Conservation (phyloP, 305 asterid genomes). For the Fraxinus dipetala region DNA sequence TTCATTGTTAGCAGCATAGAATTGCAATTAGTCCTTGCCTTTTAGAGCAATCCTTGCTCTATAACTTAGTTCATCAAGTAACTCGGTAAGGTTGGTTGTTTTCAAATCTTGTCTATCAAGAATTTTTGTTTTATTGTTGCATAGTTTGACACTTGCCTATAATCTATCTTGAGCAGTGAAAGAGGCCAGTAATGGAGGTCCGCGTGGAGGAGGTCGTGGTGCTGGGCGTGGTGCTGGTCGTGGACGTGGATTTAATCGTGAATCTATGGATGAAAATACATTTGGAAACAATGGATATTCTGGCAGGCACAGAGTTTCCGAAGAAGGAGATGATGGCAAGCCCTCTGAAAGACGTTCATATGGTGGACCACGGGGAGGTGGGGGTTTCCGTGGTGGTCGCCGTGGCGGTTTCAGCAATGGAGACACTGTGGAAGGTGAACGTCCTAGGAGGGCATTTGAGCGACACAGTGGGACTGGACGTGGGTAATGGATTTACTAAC, state of each 20-base stretch:
- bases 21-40: background rate
- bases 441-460: conserved; percentile 50
- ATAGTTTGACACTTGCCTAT: background rate
- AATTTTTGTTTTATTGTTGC: background rate
- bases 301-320: conserved; percentile 41
- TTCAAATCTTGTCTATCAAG: background rate
- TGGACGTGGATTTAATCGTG: conserved; percentile 55
- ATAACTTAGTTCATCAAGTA: background rate
- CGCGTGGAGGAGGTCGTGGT: conserved; percentile 51
- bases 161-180: conserved; percentile 36
- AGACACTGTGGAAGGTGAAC: conserved; percentile 49
- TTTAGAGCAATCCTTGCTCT: background rate
- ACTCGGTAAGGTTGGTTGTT: background rate
- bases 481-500: conserved; percentile 41
- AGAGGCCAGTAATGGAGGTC: conserved; percentile 46
- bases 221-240: conserved; percentile 44
- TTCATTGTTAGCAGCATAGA: background rate
- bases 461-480: conserved; percentile 71
- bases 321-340: conserved; percentile 49
- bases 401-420: conserved; percentile 62
- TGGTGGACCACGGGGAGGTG: conserved; percentile 58
- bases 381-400: conserved; percentile 61
- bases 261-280: conserved; percentile 37
- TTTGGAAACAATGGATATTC: conserved; percentile 42
- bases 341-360: conserved; percentile 44